Percentiles rank a stretch among this genome's conserved stretches.
phyloP scores from a whole-genome alignment of 2,329 filamentous ascomycete species.

The Scopulariopsis brevicaulis region DNA sequence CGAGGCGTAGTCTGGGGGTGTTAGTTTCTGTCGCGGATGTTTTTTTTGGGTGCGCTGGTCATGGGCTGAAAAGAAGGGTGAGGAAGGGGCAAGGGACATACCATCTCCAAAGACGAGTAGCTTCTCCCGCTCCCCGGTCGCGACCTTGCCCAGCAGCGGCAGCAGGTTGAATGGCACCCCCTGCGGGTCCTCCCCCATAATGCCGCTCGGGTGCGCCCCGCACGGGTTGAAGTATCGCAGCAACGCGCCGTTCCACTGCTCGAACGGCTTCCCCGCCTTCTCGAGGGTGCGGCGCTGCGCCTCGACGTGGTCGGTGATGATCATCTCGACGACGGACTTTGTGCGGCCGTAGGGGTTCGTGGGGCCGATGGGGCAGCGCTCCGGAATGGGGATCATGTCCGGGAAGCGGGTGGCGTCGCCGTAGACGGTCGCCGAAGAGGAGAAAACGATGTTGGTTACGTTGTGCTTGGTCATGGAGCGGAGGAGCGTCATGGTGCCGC shows the following conservation, averaged over 20 bases:
- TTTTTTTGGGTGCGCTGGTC: background rate
- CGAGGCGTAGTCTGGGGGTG: constrained; percentile 66
- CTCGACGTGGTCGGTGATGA: constrained; percentile 85
- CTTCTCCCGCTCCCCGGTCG: constrained; percentile 89
- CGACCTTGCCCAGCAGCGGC: constrained; percentile 87
- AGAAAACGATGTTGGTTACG: constrained; percentile 96
- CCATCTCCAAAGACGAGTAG: constrained; percentile 89
- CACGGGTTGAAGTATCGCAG: constrained; percentile 97
- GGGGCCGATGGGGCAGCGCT: constrained; percentile 88
- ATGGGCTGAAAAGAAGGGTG: background rate
- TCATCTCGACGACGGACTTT: constrained; percentile 81
- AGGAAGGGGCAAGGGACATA: constrained; percentile 29
- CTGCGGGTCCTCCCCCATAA: constrained; percentile 97
- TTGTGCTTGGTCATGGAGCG: constrained; percentile 80
- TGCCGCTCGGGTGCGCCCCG: constrained; percentile 83
- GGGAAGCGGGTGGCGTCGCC: constrained; percentile 92
- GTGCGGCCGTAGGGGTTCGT: constrained; percentile 98
- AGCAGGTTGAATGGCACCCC: constrained; percentile 94
- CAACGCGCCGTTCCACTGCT: constrained; percentile 86
- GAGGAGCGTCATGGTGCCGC: constrained; percentile 80
- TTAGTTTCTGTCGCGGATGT: background rate
- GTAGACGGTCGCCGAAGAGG: constrained; percentile 94
- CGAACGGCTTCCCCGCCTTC: constrained; percentile 66
- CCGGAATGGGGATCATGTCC: constrained; percentile 98
- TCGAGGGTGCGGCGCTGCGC: constrained; percentile 73